A percentile compares a stretch with the other conserved stretches of the same genome.
phyloP scores from a whole-genome alignment of 768 basidiomycete species.

The Tylopilus rubrobrunneus region DNA sequence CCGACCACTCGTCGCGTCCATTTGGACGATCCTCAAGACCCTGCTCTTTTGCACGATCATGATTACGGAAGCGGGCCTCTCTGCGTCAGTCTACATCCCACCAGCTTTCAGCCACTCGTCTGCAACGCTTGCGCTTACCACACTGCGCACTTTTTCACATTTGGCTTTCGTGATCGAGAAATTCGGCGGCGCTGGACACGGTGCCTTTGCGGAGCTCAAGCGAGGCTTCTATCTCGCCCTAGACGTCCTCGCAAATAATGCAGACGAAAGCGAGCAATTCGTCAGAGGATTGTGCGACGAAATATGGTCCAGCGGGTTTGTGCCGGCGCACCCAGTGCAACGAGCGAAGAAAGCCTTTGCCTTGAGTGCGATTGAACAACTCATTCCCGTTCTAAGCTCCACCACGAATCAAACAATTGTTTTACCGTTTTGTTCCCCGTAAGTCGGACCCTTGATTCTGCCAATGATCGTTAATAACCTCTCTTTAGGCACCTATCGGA shows the following conservation, averaged over 20 bases:
- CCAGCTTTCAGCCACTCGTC: conserved; percentile 38
- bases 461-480: neutral
- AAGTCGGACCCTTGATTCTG: conserved; percentile 27
- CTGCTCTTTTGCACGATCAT: conserved; percentile 71
- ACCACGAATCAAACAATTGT: conserved; percentile 51
- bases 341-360: conserved; percentile 54
- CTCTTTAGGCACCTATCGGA: conserved; percentile 55
- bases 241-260: conserved; percentile 57
- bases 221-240: conserved; percentile 73
- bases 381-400: conserved; percentile 57
- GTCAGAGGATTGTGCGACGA: conserved; percentile 36
- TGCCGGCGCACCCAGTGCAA: conserved; percentile 21
- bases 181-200: conserved; percentile 61
- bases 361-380: conserved; percentile 74
- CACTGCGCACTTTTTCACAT: conserved; percentile 57
- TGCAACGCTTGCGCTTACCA: conserved; percentile 47
- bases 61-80: conserved; percentile 61
- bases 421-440: conserved; percentile 65
- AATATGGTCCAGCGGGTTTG: conserved; percentile 23
- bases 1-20: conserved; percentile 41
- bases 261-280: conserved; percentile 35
- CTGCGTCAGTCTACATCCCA: conserved; percentile 49
- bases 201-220: conserved; percentile 68
- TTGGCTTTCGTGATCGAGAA: conserved; percentile 75
- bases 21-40: conserved; percentile 72